These are phyloP conservation scores for Penicillium cinerascens DNA, from an alignment of 495 filamentous ascomycete species.

Conservation along the genomic window DNA sequence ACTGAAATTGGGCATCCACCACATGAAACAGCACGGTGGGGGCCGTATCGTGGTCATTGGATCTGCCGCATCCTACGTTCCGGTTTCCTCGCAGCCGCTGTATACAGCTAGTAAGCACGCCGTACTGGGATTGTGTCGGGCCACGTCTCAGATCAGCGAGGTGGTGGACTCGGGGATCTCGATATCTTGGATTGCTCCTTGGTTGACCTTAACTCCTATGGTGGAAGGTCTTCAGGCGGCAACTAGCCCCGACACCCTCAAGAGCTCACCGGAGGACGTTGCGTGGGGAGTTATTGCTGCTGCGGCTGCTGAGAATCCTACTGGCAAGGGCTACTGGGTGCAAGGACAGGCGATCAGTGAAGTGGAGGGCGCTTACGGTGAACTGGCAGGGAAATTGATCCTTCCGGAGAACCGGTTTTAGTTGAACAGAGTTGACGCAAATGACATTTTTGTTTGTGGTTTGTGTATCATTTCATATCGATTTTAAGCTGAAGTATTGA, in stretches of 20 bases:
- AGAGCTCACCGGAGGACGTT: conserved; percentile 16
- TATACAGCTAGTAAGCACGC: conserved; percentile 21
- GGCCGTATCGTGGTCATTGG: conserved; percentile 17
- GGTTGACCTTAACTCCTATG: conserved; percentile 22
- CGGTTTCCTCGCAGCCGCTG: conserved; percentile 20
- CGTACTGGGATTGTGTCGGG: conserved; percentile 19
- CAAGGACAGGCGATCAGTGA: conserved; percentile 18
- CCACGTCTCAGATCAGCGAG: conserved; percentile 14
- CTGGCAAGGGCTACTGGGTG: conserved; percentile 26
- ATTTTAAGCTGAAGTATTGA: no score
- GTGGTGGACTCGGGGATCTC: conserved; percentile 11
- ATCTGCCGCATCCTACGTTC: conserved; percentile 23
- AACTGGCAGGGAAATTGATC: conserved; percentile 15
- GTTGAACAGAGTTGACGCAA: not conserved
- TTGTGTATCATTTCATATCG: no score
- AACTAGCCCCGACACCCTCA: conserved; percentile 7
- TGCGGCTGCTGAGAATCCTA: conserved; percentile 3
- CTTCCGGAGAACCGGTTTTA: conserved; percentile 19
- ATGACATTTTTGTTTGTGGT: no score
- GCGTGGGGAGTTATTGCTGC: conserved; percentile 18
- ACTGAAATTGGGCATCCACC: conserved; percentile 17
- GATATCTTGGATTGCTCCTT: conserved; percentile 20
- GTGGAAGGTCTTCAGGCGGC: conserved; percentile 13
- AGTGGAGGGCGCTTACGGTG: conserved; percentile 20
- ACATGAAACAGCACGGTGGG: conserved; percentile 15